phyloP scores from a whole-genome alignment of 352 stramenopile genomes.

The Phytopythium cucurbitacearum region DNA sequence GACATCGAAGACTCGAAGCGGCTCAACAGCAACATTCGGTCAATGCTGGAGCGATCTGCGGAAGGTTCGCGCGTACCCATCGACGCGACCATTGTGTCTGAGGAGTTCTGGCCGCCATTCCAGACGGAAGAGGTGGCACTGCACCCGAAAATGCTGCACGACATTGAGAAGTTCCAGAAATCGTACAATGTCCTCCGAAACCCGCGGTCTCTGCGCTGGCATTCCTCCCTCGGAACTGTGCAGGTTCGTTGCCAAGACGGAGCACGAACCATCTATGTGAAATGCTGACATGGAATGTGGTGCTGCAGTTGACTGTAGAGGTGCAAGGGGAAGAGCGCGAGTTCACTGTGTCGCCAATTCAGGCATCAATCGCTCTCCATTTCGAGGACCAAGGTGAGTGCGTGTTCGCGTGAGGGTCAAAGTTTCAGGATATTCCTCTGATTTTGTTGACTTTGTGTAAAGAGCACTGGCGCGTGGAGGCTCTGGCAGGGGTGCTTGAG shows the following conservation, averaged over 20 bases:
- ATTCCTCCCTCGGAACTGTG: conserved; percentile 91
- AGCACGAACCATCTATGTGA: background rate
- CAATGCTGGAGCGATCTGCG: conserved; percentile 16
- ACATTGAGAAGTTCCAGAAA: conserved; percentile 86
- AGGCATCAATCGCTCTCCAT: conserved; percentile 93
- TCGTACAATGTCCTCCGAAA: conserved; percentile 94
- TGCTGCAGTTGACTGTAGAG: conserved; percentile 76
- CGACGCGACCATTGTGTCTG: conserved; percentile 94
- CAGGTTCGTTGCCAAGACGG: conserved; percentile 39
- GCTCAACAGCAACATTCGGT: conserved; percentile 89
- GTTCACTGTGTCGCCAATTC: conserved; percentile 90
- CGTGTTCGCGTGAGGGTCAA: background rate
- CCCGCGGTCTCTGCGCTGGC: conserved; percentile 91
- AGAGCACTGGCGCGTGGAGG: conserved; percentile 57
- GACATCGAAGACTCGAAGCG: conserved; percentile 97
- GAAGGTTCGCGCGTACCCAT: conserved; percentile 20
- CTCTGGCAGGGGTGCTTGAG: conserved; percentile 55
- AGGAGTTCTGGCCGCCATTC: conserved; percentile 97
- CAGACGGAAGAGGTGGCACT: conserved; percentile 90
- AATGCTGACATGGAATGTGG: background rate
- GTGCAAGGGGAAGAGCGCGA: conserved; percentile 73
- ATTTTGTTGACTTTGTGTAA: conserved; percentile 4
- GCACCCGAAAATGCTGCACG: conserved; percentile 76
- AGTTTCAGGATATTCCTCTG: background rate
- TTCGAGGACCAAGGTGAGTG: conserved; percentile 89